phyloP scores from a whole-genome alignment of 164 flowering plant species.

The Magnolia changhungtana region DNA sequence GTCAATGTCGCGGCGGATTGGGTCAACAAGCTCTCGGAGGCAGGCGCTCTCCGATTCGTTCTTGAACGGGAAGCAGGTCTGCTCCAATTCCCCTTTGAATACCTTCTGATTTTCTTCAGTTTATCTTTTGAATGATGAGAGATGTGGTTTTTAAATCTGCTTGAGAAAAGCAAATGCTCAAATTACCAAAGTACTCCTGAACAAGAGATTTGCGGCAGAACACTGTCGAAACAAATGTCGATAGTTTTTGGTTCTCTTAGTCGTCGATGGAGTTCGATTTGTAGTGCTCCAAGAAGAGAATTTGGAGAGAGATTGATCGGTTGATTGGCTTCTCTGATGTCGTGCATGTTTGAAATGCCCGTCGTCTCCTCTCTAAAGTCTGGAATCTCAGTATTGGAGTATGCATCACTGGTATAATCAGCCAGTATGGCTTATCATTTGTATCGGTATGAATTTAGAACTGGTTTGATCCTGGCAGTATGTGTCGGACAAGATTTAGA shows the following conservation, averaged over 20 bases:
- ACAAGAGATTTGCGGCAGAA: neutral
- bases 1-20: conserved; percentile 68
- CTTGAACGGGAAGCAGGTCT: conserved; percentile 53
- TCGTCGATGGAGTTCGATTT: neutral
- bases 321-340: neutral
- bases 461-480: no score
- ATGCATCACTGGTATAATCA: no score
- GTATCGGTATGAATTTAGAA: no score
- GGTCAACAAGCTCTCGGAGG: conserved; percentile 59
- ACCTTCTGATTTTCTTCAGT: no score
- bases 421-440: no score
- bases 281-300: neutral
- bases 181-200: neutral
- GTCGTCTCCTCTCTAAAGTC: no score
- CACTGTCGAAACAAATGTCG: neutral
- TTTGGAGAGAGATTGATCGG: neutral
- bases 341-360: neutral
- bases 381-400: no score
- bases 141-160: neutral
- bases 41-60: conserved; percentile 39
- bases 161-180: neutral
- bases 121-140: no score
- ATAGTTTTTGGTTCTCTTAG: neutral
- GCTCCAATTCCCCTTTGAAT: neutral
- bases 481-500: no score